A percentile compares a stretch with the other conserved stretches of the same genome.
phyloP scores from a whole-genome alignment of 228 moss, liverwort and hornwort species.

The Sphagnum fallax region DNA sequence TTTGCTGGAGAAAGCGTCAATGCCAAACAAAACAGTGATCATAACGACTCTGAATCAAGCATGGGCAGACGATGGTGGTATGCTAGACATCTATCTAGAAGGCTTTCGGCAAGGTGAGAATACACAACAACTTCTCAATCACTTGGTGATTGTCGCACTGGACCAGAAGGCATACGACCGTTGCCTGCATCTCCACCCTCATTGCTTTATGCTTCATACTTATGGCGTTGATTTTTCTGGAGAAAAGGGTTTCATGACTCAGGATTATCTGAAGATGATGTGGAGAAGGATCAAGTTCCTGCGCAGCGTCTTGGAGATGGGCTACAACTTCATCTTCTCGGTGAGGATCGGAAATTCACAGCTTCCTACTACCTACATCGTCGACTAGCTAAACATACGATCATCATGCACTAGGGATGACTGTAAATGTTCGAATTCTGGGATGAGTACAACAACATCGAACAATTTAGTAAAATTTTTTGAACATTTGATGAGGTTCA shows the following conservation, averaged over 20 bases:
- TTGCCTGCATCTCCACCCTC: conserved; percentile 33
- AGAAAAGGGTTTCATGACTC: conserved; percentile 51
- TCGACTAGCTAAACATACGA: too few species aligned
- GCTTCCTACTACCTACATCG: too few species aligned
- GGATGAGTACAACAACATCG: neutral
- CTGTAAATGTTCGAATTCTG: neutral
- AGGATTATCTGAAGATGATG: conserved; percentile 63
- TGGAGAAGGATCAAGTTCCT: conserved; percentile 56
- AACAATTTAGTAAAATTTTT: neutral
- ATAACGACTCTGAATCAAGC: conserved; percentile 52
- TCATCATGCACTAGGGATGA: too few species aligned
- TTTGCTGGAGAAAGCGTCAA: conserved; percentile 26
- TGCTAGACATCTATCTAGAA: conserved; percentile 49
- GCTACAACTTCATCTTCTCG: conserved; percentile 43
- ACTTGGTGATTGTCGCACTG: conserved; percentile 38
- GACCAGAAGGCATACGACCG: conserved; percentile 45
- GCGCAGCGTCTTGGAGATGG: conserved; percentile 43
- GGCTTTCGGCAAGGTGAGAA: conserved; percentile 35
- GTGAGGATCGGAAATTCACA: conserved; percentile 11
- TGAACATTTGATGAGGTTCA: neutral
- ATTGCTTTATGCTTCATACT: conserved; percentile 45
- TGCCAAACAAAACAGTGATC: conserved; percentile 39
- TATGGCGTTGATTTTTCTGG: conserved; percentile 52
- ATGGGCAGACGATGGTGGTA: conserved; percentile 44
- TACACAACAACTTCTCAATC: conserved; percentile 29